Percentiles rank a stretch among this genome's conserved stretches.
Evolutionary conservation across 2,329 filamentous ascomycete genomes (phyloP).

Genomic region (Lasiodiplodia hormozganensis): DNA sequence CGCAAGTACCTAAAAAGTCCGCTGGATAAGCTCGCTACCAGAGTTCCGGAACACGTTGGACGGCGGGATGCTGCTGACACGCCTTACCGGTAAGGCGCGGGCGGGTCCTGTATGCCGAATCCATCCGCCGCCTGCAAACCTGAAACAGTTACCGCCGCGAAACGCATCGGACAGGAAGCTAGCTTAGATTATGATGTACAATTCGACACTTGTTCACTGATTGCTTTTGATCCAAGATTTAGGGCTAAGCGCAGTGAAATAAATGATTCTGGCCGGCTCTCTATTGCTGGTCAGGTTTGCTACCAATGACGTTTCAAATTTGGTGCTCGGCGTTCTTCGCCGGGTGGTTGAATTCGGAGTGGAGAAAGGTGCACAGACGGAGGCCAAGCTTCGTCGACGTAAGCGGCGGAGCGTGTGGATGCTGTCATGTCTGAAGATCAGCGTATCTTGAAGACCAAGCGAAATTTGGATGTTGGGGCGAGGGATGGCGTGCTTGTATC

Average conservation of each 20-base stretch:
- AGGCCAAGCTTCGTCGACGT: background rate
- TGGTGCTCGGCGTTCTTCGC: background rate
- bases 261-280: background rate
- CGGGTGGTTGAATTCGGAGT: background rate
- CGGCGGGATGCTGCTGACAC: no score
- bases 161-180: no score
- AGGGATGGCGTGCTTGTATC: slow-evolving; percentile 26
- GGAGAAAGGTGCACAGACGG: background rate
- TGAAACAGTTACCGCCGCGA: no score
- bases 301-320: background rate
- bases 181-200: no score
- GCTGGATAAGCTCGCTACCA: no score
- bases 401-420: background rate
- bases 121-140: no score
- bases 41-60: no score
- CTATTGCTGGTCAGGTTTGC: background rate
- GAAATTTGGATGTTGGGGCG: background rate
- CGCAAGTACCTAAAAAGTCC: no score
- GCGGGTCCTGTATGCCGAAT: no score
- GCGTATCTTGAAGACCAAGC: background rate
- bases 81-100: no score
- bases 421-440: background rate
- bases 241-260: background rate
- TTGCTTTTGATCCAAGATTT: background rate
- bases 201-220: background rate